Evolutionary conservation across 1,284 basidiomycete genomes (phyloP).

Genomic region (Cryptococcus sp.): DNA sequence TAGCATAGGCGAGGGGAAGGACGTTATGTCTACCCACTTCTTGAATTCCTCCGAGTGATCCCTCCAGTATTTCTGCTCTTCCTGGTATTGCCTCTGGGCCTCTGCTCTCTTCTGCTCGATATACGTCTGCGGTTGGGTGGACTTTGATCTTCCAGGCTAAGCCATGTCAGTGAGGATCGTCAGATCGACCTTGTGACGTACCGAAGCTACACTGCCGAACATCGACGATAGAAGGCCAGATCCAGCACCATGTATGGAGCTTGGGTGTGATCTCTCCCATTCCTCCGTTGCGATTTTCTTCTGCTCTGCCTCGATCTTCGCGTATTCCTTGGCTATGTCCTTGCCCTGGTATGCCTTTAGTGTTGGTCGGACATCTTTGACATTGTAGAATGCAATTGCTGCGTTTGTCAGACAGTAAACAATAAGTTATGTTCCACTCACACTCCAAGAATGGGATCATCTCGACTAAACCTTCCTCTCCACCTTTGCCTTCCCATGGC

Average conservation of each 20-base stretch:
- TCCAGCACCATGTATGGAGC: conserved; percentile 23
- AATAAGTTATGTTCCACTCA: conserved; percentile 50
- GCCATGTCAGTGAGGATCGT: background rate
- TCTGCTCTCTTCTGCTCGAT: conserved; percentile 85
- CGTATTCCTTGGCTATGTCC: conserved; percentile 84
- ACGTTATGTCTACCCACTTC: conserved; percentile 40
- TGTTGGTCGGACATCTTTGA: conserved; percentile 79
- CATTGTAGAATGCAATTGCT: conserved; percentile 84
- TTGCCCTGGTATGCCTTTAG: conserved; percentile 79
- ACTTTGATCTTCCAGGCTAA: conserved; percentile 28
- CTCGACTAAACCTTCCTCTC: conserved; percentile 74
- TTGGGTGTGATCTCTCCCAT: conserved; percentile 64
- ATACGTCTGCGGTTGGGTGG: conserved; percentile 66
- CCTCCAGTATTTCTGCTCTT: conserved; percentile 82
- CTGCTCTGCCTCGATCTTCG: conserved; percentile 73
- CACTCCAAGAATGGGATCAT: conserved; percentile 97
- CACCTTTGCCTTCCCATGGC: conserved; percentile 78
- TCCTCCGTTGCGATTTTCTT: conserved; percentile 74
- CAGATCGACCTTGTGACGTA: conserved; percentile 23
- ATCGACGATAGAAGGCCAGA: conserved; percentile 54
- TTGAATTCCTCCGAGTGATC: conserved; percentile 79
- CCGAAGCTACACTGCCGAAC: conserved; percentile 54
- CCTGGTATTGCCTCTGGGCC: conserved; percentile 74
- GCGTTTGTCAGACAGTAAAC: background rate
- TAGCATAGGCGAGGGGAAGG: background rate